Conservation (phyloP, 2,329 filamentous ascomycete species). For the Ascocoryne sarcoides region DNA sequence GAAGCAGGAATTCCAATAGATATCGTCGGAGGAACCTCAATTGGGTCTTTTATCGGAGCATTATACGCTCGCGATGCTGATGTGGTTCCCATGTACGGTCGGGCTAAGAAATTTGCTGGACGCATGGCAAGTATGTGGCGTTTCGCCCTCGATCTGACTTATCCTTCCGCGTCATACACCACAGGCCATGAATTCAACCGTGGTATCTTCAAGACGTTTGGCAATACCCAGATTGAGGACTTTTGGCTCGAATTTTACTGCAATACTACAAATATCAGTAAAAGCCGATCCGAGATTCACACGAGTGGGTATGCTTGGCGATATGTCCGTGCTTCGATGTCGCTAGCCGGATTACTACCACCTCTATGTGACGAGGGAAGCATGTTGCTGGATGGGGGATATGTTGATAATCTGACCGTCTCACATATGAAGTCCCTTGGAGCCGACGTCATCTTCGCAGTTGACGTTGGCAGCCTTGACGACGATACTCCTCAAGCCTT, state of each 20-base stretch:
- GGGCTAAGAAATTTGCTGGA: conserved; percentile 93
- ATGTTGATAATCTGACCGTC: conserved; percentile 94
- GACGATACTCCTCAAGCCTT: conserved; percentile 88
- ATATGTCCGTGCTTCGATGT: conserved; percentile 95
- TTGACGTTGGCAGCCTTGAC: conserved; percentile 89
- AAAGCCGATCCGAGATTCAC: conserved; percentile 84
- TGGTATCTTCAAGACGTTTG: conserved; percentile 97
- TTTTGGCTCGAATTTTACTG: conserved; percentile 99
- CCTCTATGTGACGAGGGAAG: conserved; percentile 94
- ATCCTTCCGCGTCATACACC: conserved; percentile 93
- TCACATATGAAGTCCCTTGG: conserved; percentile 94
- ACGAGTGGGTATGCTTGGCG: conserved; percentile 96
- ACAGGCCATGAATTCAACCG: conserved; percentile 98
- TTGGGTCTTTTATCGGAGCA: conserved; percentile 90
- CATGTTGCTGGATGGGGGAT: conserved; percentile 94
- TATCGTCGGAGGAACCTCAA: conserved; percentile 90
- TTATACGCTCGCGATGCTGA: conserved; percentile 95
- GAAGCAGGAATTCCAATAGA: conserved; percentile 96
- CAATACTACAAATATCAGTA: conserved; percentile 98
- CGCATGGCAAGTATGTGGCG: conserved; percentile 99
- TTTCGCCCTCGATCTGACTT: conserved; percentile 93
- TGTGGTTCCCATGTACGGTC: conserved; percentile 90
- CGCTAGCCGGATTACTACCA: conserved; percentile 81
- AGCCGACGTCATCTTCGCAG: conserved; percentile 87
- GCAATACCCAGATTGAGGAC: conserved; percentile 93